Evolutionary conservation across 2,329 filamentous ascomycete species (phyloP), one percentile per base, ranked within the genome.

Genomic region (Epichloe bromicola): DNA sequence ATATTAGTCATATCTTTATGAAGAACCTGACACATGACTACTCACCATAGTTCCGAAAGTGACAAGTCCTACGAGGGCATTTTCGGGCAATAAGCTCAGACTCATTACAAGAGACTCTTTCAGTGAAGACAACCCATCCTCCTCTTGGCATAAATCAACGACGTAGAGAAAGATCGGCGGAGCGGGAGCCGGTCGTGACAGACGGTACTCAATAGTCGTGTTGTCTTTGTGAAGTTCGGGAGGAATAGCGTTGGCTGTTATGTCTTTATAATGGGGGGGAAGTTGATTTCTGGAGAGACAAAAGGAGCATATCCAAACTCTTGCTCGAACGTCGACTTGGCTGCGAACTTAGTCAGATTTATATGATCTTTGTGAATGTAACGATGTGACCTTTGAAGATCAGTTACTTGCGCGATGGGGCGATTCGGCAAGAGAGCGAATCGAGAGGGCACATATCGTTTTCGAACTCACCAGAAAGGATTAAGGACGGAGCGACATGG

Each of bases 401-500:
- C 30, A 12, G 14, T 46, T 11, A 15, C 33, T 7, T 20, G 12
- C 44, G n/a, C 7, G 4, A 30, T 17, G 39, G 26, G 15, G 34
- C 12, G 8, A 14, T 47, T n/a, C 14, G 23, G 11, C 26, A 37
- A 23, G 5, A 14, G 10, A 38, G 45, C 10, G 15, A 14, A 20
- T 34, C 10, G 19, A 42, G 15, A n/a, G 4, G 19, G 37, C 6
- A 10, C 23, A n/a, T n/a, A 23, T 15, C 12, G 5, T 34, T 53
- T 26, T 19, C 15, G 30, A 42, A 63, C 80, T 63, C 77, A 94
- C 89, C 91, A 96, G 75, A 90, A 97, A 43, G 93, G 93, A 67
- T 98, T 98, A 67, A 98, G 76, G 38, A 97, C 89, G 50, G 91
- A 91, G 68, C 90, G 85, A 70, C 93, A 98, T 55, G 93, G 93